Percentiles rank a stretch among this genome's conserved stretches.
Evolutionary conservation across 2,329 filamentous ascomycete genomes (phyloP).

Genomic region (Cercospora sp.): DNA sequence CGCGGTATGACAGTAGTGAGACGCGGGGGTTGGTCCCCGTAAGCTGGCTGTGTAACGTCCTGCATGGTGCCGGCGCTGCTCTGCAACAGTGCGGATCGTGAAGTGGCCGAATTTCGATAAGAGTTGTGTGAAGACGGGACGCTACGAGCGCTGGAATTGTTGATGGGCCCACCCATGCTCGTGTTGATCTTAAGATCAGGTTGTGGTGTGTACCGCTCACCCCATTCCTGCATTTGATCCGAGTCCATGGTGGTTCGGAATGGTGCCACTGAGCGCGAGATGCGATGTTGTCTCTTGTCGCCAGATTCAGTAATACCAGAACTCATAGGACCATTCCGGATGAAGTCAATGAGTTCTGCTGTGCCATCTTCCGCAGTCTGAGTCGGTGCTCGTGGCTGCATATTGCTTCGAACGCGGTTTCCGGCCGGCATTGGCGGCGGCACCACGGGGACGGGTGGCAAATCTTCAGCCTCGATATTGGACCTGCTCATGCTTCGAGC

Average conservation of each 20-base stretch:
- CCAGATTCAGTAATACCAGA: constrained; percentile 32
- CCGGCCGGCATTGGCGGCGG: constrained; percentile 27
- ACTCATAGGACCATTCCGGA: constrained; percentile 72
- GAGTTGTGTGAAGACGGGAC: constrained; percentile 23
- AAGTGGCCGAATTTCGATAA: constrained; percentile 44
- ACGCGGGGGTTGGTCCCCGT: constrained; percentile 22
- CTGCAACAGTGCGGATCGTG: constrained; percentile 35
- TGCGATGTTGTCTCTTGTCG: constrained; percentile 58
- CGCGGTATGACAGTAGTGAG: constrained; percentile 16
- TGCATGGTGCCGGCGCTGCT: constrained; percentile 21
- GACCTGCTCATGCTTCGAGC: constrained; percentile 25
- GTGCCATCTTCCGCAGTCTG: constrained; percentile 66
- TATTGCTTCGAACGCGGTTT: constrained; percentile 25
- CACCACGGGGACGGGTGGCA: constrained; percentile 32
- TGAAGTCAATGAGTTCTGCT: constrained; percentile 92
- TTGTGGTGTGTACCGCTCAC: constrained; percentile 34
- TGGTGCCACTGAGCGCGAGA: constrained; percentile 78
- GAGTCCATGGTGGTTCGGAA: constrained; percentile 85
- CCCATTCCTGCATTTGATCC: constrained; percentile 62
- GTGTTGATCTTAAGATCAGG: constrained; percentile 28
- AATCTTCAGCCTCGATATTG: constrained; percentile 16
- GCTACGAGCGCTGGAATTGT: constrained; percentile 20
- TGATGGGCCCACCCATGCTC: constrained; percentile 6
- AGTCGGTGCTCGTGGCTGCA: constrained; percentile 53
- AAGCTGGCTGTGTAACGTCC: constrained; percentile 15